Evolutionary conservation across 2,329 filamentous ascomycete species (phyloP).

Genomic region (Pseudocercospora cruenta): DNA sequence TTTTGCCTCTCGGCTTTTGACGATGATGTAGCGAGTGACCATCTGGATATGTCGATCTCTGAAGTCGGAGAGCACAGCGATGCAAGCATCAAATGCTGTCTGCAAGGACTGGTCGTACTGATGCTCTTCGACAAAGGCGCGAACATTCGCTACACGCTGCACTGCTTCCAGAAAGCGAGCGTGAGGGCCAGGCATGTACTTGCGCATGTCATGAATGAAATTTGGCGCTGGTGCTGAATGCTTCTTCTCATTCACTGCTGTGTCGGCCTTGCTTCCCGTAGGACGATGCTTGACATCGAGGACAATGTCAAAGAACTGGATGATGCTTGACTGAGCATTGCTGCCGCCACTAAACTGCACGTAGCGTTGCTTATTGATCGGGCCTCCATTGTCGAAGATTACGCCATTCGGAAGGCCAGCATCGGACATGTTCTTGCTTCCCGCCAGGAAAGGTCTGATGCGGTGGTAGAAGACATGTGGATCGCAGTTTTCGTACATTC

Average conservation of each 20-base stretch:
- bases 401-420: conserved; percentile 87
- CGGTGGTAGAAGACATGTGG: conserved; percentile 93
- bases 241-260: conserved; percentile 50
- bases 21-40: conserved; percentile 91
- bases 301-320: conserved; percentile 95
- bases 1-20: conserved; percentile 74
- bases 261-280: conserved; percentile 69
- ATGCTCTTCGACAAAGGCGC: conserved; percentile 72
- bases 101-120: conserved; percentile 66
- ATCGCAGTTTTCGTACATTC: conserved; percentile 95
- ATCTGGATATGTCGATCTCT: conserved; percentile 96
- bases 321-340: conserved; percentile 94
- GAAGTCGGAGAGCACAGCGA: conserved; percentile 76
- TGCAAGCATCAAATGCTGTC: conserved; percentile 86
- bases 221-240: conserved; percentile 58
- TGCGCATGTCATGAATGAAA: conserved; percentile 95
- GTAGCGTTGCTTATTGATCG: conserved; percentile 60
- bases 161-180: conserved; percentile 86
- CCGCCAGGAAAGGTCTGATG: conserved; percentile 93
- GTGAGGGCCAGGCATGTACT: conserved; percentile 94
- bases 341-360: conserved; percentile 90
- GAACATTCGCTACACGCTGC: conserved; percentile 79
- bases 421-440: conserved; percentile 96
- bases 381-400: conserved; percentile 74
- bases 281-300: conserved; percentile 88